These are phyloP conservation scores for Vanilla planifolia DNA, from an alignment of 106 monocot genomes.

Conservation along the genomic window DNA sequence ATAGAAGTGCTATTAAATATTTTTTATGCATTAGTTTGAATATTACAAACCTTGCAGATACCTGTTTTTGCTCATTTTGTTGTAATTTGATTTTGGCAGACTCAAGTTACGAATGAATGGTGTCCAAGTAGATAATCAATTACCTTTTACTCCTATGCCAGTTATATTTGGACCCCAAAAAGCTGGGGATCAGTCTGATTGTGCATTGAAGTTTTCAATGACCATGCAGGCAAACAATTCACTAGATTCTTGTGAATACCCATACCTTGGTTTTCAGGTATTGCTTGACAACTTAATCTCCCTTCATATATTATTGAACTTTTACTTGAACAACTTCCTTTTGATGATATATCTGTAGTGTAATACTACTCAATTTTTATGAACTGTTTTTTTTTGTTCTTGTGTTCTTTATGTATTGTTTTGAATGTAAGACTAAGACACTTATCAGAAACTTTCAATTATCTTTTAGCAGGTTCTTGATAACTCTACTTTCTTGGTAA, in stretches of 20 bases:
- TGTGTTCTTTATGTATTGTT: neutral
- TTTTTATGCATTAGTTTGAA: neutral
- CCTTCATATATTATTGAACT: neutral
- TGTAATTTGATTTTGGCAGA: constrained; percentile 36
- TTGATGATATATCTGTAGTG: neutral
- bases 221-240: constrained; percentile 81
- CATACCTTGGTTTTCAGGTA: constrained; percentile 87
- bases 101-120: constrained; percentile 73
- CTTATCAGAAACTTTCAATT: neutral
- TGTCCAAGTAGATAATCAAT: constrained; percentile 86
- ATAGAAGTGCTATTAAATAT: neutral
- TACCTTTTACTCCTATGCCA: constrained; percentile 93
- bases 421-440: neutral
- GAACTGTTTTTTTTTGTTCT: neutral
- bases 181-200: constrained; percentile 50
- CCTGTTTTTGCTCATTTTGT: neutral
- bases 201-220: constrained; percentile 69
- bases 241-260: constrained; percentile 69
- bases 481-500: constrained; percentile 69
- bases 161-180: constrained; percentile 72
- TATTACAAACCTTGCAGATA: neutral
- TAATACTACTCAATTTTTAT: neutral
- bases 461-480: constrained; percentile 51
- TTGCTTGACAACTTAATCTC: neutral
- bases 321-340: constrained; percentile 2